A percentile compares a stretch with the other conserved stretches of the same genome.
Evolutionary conservation across 2,329 filamentous ascomycete genomes (phyloP).

Genomic region (Sporothrix pseudoabietina): DNA sequence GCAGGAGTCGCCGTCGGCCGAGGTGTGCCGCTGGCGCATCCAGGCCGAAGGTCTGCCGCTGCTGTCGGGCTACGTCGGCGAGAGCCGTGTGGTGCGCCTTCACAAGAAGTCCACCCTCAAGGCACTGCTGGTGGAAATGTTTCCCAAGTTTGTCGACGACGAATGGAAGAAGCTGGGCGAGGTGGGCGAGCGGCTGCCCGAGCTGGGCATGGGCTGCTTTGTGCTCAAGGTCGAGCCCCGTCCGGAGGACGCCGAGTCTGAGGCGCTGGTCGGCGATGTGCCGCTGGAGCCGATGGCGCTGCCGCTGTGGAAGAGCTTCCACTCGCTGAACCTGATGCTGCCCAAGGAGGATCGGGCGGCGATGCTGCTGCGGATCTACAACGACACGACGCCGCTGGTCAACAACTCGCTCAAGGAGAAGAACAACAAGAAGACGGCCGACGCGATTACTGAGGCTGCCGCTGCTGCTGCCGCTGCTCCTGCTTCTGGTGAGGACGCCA

Average conservation of each 20-base stretch:
- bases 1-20: constrained; percentile 84
- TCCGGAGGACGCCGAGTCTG: constrained; percentile 5
- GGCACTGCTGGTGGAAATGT: constrained; percentile 90
- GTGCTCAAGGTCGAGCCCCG: constrained; percentile 77
- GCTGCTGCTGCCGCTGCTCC: constrained; percentile 26
- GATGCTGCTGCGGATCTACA: constrained; percentile 88
- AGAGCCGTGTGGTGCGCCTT: constrained; percentile 72
- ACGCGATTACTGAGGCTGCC: constrained; percentile 12
- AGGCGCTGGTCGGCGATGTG: constrained; percentile 25
- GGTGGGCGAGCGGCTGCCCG: constrained; percentile 78
- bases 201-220: constrained; percentile 87
- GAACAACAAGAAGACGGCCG: constrained; percentile 27
- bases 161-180: constrained; percentile 78
- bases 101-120: constrained; percentile 77
- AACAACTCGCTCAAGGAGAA: constrained; percentile 62
- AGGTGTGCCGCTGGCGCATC: constrained; percentile 91
- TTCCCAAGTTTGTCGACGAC: constrained; percentile 79
- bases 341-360: constrained; percentile 94
- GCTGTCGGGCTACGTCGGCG: constrained; percentile 84
- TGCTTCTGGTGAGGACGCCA: constrained; percentile 20
- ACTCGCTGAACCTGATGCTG: constrained; percentile 93
- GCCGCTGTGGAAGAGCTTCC: constrained; percentile 90
- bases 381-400: constrained; percentile 81
- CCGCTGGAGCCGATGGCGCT: constrained; percentile 76
- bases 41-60: constrained; percentile 93